Percentiles rank a stretch among this genome's conserved stretches.
Evolutionary conservation across 2,329 filamentous ascomycete species (phyloP).

Genomic region (Aspergillus neoniger): DNA sequence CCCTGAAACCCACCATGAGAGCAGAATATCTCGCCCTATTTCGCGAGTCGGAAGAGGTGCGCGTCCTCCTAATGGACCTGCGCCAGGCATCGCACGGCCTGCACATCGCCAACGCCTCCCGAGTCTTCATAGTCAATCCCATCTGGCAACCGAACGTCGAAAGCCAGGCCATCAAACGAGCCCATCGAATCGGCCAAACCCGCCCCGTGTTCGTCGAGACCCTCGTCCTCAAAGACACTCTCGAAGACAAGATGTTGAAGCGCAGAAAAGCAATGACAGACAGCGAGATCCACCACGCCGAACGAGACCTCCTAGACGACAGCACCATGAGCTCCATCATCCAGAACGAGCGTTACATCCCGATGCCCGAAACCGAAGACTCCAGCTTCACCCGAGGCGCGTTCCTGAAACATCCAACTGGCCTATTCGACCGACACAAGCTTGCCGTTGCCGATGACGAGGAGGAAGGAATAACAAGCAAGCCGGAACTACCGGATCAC

Average conservation of each 20-base stretch:
- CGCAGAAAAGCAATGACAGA: constrained; percentile 74
- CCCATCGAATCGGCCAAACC: constrained; percentile 81
- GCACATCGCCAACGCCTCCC: constrained; percentile 77
- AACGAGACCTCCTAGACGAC: constrained; percentile 61
- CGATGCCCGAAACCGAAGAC: constrained; percentile 37
- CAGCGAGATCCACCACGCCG: constrained; percentile 55
- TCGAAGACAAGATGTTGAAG: constrained; percentile 82
- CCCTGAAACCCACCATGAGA: constrained; percentile 62
- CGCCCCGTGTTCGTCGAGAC: constrained; percentile 83
- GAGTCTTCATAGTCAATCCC: constrained; percentile 87
- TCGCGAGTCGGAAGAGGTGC: constrained; percentile 66
- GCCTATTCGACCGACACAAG: constrained; percentile 43
- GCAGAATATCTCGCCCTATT: constrained; percentile 79
- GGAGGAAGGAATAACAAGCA: not conserved
- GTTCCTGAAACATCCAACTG: constrained; percentile 30
- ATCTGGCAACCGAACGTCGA: constrained; percentile 82
- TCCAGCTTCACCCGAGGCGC: constrained; percentile 23
- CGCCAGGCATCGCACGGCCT: constrained; percentile 84
- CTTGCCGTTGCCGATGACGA: constrained; percentile 38
- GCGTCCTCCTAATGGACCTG: constrained; percentile 89
- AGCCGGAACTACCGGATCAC: not conserved
- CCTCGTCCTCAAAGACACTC: constrained; percentile 73
- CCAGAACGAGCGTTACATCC: constrained; percentile 55
- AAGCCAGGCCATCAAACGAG: constrained; percentile 88
- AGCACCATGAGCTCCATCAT: constrained; percentile 61